These are phyloP conservation scores for Vachellia collinsii DNA, from an alignment of 306 rosid species.

Conservation along the genomic window DNA sequence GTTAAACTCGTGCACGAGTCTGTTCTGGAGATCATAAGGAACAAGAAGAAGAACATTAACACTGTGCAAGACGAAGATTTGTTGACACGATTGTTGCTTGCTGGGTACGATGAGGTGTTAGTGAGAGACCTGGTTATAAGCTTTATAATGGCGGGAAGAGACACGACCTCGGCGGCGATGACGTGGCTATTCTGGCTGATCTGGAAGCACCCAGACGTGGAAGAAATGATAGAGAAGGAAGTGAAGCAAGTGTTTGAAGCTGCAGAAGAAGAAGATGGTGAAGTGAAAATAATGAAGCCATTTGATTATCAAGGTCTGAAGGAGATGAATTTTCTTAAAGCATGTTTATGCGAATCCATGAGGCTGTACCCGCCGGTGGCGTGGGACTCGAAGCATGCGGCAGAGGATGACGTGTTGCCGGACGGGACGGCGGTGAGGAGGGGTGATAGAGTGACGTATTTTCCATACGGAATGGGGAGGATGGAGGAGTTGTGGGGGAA, in stretches of 20 bases:
- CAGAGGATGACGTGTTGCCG: constrained; percentile 49
- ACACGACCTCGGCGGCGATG: constrained; percentile 83
- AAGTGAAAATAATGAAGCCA: neutral
- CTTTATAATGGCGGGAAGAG: constrained; percentile 84
- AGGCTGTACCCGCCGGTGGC: constrained; percentile 79
- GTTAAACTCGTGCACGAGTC: constrained; percentile 49
- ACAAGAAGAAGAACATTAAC: constrained; percentile 36
- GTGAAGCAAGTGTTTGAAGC: constrained; percentile 18
- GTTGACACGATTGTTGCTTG: constrained; percentile 51
- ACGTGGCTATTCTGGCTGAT: constrained; percentile 86
- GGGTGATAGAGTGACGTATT: constrained; percentile 80
- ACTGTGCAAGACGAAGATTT: constrained; percentile 40
- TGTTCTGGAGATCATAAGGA: constrained; percentile 49
- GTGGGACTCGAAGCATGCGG: constrained; percentile 89
- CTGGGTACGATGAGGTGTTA: constrained; percentile 52
- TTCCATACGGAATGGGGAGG: constrained; percentile 88
- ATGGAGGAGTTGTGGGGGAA: constrained; percentile 78
- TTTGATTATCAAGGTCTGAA: constrained; percentile 58
- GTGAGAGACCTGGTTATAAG: constrained; percentile 83
- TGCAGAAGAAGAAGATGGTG: neutral
- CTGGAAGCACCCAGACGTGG: constrained; percentile 32
- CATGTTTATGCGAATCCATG: constrained; percentile 79
- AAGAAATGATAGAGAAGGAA: constrained; percentile 43
- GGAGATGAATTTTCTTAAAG: constrained; percentile 56
- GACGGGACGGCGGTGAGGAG: constrained; percentile 64